Evolutionary conservation across 2,329 filamentous ascomycete species (phyloP).

Genomic region (Botrytis paeoniae): DNA sequence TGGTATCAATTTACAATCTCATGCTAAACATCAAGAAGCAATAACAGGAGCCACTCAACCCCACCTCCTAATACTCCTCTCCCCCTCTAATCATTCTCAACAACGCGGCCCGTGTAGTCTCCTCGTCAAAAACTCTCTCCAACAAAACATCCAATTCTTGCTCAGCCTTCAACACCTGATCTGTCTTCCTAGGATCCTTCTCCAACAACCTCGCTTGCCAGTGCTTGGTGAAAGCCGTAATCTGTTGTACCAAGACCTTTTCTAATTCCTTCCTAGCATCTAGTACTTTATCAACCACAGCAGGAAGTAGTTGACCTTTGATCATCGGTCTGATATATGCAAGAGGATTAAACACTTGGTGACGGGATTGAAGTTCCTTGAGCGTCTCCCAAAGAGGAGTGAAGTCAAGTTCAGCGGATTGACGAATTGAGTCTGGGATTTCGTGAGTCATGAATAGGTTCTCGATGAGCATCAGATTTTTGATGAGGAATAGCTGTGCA

Average conservation of each 20-base stretch:
- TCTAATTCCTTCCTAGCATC: conserved; percentile 65
- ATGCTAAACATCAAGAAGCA: background rate
- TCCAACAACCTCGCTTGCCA: conserved; percentile 52
- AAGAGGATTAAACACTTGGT: conserved; percentile 55
- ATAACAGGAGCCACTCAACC: background rate
- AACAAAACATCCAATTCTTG: conserved; percentile 57
- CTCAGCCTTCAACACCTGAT: conserved; percentile 51
- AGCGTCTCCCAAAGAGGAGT: conserved; percentile 63
- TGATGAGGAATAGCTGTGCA: conserved; percentile 87
- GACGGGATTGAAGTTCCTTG: conserved; percentile 43
- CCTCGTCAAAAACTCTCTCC: conserved; percentile 49
- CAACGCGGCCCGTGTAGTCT: conserved; percentile 36
- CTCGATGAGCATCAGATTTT: conserved; percentile 91
- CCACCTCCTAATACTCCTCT: background rate
- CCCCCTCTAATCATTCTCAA: conserved; percentile 36
- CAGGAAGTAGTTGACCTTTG: conserved; percentile 38
- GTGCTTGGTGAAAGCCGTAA: conserved; percentile 60
- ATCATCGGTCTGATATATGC: conserved; percentile 44
- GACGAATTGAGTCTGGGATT: conserved; percentile 65
- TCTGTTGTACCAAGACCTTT: conserved; percentile 59
- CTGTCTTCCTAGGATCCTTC: conserved; percentile 43
- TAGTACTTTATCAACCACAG: conserved; percentile 43
- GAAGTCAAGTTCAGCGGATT: conserved; percentile 56
- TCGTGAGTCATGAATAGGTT: conserved; percentile 95
- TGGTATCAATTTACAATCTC: background rate